A percentile compares a stretch with the other conserved stretches of the same genome.
Conservation (phyloP, 352 stramenopile genomes). For the Pythium sukuiense region DNA sequence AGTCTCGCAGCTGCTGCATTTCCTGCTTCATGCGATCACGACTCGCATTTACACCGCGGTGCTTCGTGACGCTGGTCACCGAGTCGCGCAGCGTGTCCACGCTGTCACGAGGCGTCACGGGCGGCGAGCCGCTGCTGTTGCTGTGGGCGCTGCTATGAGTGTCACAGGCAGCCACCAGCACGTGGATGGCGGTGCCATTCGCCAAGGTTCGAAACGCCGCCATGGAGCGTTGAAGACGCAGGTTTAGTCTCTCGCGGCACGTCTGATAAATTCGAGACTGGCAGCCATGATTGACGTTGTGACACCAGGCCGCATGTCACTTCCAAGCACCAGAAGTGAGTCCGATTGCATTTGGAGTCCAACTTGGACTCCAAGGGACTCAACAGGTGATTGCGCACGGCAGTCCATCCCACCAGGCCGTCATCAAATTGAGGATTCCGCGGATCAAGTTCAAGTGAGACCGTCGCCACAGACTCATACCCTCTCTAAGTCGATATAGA, state of each 20-base stretch:
- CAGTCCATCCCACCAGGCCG: not conserved
- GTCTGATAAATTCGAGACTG: conserved; percentile 5
- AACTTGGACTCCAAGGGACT: not conserved
- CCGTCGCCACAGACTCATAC: not conserved
- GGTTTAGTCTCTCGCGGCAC: not conserved
- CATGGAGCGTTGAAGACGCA: not conserved
- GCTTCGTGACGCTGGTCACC: not conserved
- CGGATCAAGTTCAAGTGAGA: not conserved
- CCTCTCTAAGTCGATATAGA: not conserved
- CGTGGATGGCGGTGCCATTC: conserved; percentile 12
- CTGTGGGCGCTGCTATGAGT: conserved; percentile 2
- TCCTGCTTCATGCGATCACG: conserved; percentile 31
- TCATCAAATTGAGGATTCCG: not conserved
- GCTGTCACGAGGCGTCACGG: conserved; percentile 8
- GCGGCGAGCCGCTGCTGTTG: conserved; percentile 7
- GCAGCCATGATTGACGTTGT: not conserved
- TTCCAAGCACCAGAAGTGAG: conserved; percentile 10
- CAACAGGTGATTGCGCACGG: not conserved
- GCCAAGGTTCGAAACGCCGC: not conserved
- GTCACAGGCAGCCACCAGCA: conserved; percentile 19
- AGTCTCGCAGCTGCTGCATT: conserved; percentile 39
- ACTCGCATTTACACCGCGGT: conserved; percentile 15
- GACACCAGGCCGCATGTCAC: not conserved
- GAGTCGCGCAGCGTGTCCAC: not conserved
- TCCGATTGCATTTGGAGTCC: not conserved